Evolutionary conservation across 2,329 filamentous ascomycete genomes (phyloP).

Genomic region (Pestalotiopsis sp.): DNA sequence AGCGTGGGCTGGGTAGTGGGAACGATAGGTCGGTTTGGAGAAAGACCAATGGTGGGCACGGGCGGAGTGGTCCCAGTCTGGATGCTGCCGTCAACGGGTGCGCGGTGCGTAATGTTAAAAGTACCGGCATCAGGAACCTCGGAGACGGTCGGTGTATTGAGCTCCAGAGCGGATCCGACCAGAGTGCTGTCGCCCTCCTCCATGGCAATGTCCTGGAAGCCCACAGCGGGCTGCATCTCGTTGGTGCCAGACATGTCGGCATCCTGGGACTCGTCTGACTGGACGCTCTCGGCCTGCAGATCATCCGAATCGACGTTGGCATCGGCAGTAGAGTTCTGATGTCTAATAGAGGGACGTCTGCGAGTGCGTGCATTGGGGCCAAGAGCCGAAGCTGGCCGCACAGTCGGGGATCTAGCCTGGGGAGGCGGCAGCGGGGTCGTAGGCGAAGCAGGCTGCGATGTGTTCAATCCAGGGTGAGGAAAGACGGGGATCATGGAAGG

Average conservation of each 20-base stretch:
- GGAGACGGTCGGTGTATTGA: slow-evolving; percentile 78
- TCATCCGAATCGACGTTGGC: slow-evolving; percentile 92
- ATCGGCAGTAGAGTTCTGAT: slow-evolving; percentile 87
- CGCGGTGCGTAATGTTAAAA: slow-evolving; percentile 91
- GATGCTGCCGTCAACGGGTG: slow-evolving; percentile 82
- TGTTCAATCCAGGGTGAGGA: slow-evolving; percentile 59
- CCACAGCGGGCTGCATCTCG: slow-evolving; percentile 80
- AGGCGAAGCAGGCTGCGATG: slow-evolving; percentile 90
- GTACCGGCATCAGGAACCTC: slow-evolving; percentile 86
- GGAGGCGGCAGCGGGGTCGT: slow-evolving; percentile 78
- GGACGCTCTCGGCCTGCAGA: slow-evolving; percentile 79
- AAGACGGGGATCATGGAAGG: slow-evolving; percentile 78
- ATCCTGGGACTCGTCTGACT: slow-evolving; percentile 76
- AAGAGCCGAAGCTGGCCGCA: slow-evolving; percentile 54
- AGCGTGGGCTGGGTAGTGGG: slow-evolving; percentile 76
- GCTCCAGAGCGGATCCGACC: slow-evolving; percentile 71
- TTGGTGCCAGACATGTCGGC: slow-evolving; percentile 79
- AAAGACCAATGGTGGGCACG: slow-evolving; percentile 71
- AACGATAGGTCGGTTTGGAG: slow-evolving; percentile 71
- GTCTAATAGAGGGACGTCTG: slow-evolving; percentile 82
- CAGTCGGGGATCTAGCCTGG: slow-evolving; percentile 60
- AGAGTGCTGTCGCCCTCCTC: slow-evolving; percentile 81
- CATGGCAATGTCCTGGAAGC: slow-evolving; percentile 80
- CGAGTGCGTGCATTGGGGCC: slow-evolving; percentile 59
- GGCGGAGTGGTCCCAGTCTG: slow-evolving; percentile 70